Base-by-base conservation (phyloP, 106 monocot genomes). In the Cymbidium sinense region DNA sequence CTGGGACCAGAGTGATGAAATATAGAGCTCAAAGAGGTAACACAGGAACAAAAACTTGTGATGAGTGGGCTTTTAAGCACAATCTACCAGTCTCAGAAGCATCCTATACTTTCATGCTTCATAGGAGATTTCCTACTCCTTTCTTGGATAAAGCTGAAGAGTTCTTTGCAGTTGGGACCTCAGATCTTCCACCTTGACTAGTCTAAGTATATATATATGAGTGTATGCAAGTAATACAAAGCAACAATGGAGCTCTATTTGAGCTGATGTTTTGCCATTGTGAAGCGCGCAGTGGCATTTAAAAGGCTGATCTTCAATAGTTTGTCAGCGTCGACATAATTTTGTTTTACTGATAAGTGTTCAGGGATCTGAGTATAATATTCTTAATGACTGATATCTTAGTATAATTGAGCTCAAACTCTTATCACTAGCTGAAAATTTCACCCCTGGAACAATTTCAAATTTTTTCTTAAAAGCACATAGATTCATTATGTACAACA, bases 141-240 rank as follows among this genome's bases (percentile, higher is more conserved):
- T 90, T 98, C 79, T 77, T 94, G 77, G 88, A 98, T 78, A 94
- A 86, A 83, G 91, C 91, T 10, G 91, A 92, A 79, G 90, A 89
- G 28, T 96, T 96, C 80, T 94, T 96, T 72, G 76, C 85, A 74
- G 83, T 73, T 64, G 91, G 81, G 25, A 80, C 43, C 70, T 52
- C 47, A 75, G 52, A 81, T 34, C 23, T 76, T 23, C 34, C 30
- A 55, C 54, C 52, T 12, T 44, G 30, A 67, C 23, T 39, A 39
- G 37, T 39, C 37, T 39, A 39, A 4, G 37, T 39, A 39, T 39
- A 4, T 39, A 39, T 7, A 39, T 39, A 39, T 58, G 58, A 23
- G 23, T 6, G 21, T 0, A 21, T 58, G 58, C 58, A n/a, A 23
- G 58, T 58, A 23, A 47, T 58, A 58, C 58, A 58, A 58, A 58